phyloP scores from a whole-genome alignment of 805 yeast species.

The Kockiozyma suomiensis region DNA sequence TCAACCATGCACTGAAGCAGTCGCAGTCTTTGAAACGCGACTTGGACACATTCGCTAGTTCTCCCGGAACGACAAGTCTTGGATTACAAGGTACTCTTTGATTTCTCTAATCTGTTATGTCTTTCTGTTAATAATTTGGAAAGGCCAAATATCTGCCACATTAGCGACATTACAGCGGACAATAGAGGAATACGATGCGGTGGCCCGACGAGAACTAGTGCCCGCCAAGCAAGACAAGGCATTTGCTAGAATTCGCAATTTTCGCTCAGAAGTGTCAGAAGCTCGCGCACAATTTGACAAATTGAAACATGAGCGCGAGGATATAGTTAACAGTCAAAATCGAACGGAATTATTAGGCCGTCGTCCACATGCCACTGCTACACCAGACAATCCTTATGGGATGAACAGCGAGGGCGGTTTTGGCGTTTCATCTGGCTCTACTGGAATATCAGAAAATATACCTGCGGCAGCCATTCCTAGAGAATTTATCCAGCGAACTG shows the following conservation, averaged over 20 bases:
- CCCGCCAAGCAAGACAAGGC: slow-evolving; percentile 60
- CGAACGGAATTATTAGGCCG: slow-evolving; percentile 58
- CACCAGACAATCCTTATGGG: slow-evolving; percentile 43
- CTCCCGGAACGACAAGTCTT: slow-evolving; percentile 69
- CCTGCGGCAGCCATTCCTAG: slow-evolving; percentile 51
- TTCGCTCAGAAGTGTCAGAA: slow-evolving; percentile 50
- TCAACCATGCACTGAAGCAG: slow-evolving; percentile 88
- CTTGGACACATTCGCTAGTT: slow-evolving; percentile 57
- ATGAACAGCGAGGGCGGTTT: not conserved
- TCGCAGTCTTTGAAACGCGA: slow-evolving; percentile 72
- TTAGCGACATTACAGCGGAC: slow-evolving; percentile 75
- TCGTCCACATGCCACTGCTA: slow-evolving; percentile 41
- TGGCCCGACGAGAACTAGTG: slow-evolving; percentile 61
- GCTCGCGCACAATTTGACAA: slow-evolving; percentile 55
- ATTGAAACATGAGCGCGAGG: slow-evolving; percentile 61
- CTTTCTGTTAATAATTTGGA: slow-evolving; percentile 9
- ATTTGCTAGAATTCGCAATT: slow-evolving; percentile 60
- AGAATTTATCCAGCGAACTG: slow-evolving; percentile 60
- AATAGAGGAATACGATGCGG: slow-evolving; percentile 63
- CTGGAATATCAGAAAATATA: slow-evolving; percentile 11
- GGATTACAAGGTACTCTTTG: slow-evolving; percentile 62
- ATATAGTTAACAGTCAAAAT: slow-evolving; percentile 49
- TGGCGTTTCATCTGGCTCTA: not conserved
- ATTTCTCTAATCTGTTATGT: not conserved
- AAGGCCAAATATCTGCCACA: slow-evolving; percentile 74